Conservation (phyloP, 2,329 filamentous ascomycete species). For the Teratosphaeria destructans region DNA sequence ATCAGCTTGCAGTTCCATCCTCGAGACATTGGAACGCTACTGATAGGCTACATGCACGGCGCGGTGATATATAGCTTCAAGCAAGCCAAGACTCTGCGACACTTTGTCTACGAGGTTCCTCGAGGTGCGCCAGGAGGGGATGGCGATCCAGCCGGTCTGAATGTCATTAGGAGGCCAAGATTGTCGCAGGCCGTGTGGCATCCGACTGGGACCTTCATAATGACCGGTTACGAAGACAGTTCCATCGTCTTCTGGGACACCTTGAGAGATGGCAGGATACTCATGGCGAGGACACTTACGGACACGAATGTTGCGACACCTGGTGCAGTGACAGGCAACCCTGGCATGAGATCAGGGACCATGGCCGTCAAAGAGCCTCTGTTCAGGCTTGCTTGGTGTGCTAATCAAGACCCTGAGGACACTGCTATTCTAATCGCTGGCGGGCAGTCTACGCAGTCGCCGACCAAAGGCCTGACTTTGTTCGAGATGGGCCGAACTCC, state of each 20-base stretch:
- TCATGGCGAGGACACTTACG: slow-evolving; percentile 73
- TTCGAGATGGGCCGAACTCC: slow-evolving; percentile 83
- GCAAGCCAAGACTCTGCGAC: slow-evolving; percentile 67
- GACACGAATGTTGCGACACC: slow-evolving; percentile 64
- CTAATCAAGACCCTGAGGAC: slow-evolving; percentile 84
- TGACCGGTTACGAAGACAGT: slow-evolving; percentile 81
- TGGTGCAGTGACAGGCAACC: slow-evolving; percentile 15
- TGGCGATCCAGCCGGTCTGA: slow-evolving; percentile 51
- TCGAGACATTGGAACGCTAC: slow-evolving; percentile 77
- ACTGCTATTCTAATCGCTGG: slow-evolving; percentile 81
- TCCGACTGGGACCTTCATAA: slow-evolving; percentile 79
- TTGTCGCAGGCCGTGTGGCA: slow-evolving; percentile 86
- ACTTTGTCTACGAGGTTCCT: slow-evolving; percentile 74
- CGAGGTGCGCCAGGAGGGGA: slow-evolving; percentile 72
- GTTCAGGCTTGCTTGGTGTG: slow-evolving; percentile 78
- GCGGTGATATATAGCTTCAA: slow-evolving; percentile 92
- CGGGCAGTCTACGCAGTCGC: slow-evolving; percentile 57
- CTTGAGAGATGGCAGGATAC: slow-evolving; percentile 65
- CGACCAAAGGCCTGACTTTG: slow-evolving; percentile 71
- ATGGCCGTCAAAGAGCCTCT: slow-evolving; percentile 62
- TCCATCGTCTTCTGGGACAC: slow-evolving; percentile 87
- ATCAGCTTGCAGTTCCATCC: slow-evolving; percentile 79
- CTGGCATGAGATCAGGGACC: slow-evolving; percentile 31
- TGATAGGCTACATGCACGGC: slow-evolving; percentile 85
- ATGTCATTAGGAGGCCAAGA: slow-evolving; percentile 57